These are phyloP conservation scores for Phytophthora citricola DNA, from an alignment of 352 stramenopile genomes.

Conservation along the genomic window DNA sequence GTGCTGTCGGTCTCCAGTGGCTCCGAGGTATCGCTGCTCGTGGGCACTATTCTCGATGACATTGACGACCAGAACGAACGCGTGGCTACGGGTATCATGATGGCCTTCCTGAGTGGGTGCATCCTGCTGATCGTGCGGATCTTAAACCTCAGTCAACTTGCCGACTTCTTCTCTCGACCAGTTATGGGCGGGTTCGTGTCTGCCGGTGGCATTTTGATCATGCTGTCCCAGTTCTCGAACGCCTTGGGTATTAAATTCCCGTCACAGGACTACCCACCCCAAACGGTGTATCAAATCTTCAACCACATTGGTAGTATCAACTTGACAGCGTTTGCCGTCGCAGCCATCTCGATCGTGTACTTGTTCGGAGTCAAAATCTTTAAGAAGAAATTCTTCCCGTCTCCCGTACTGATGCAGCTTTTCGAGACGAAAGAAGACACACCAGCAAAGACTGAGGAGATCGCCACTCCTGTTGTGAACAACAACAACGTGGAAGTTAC, in stretches of 20 bases:
- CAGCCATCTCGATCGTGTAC: slow-evolving; percentile 58
- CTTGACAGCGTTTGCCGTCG: slow-evolving; percentile 72
- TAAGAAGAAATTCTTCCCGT: slow-evolving; percentile 53
- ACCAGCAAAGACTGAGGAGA: slow-evolving; percentile 10
- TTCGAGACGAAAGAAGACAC: slow-evolving; percentile 32
- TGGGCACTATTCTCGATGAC: slow-evolving; percentile 60
- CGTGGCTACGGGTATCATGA: slow-evolving; percentile 55
- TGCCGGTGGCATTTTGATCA: slow-evolving; percentile 89
- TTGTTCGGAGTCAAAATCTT: slow-evolving; percentile 52
- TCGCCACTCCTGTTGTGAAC: slow-evolving; percentile 15
- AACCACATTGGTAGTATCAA: slow-evolving; percentile 70
- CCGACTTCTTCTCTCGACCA: slow-evolving; percentile 90
- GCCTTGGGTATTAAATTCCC: slow-evolving; percentile 78
- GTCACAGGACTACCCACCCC: slow-evolving; percentile 53
- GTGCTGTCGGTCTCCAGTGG: slow-evolving; percentile 87
- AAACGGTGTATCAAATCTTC: slow-evolving; percentile 73
- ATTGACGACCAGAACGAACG: slow-evolving; percentile 49
- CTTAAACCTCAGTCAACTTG: slow-evolving; percentile 83
- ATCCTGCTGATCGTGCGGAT: slow-evolving; percentile 83
- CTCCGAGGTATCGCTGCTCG: slow-evolving; percentile 62
- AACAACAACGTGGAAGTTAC: slow-evolving; percentile 17
- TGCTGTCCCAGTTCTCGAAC: slow-evolving; percentile 86
- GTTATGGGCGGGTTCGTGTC: slow-evolving; percentile 93
- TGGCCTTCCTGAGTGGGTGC: slow-evolving; percentile 83
- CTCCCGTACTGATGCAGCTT: slow-evolving; percentile 37